Evolutionary conservation across 2,329 filamentous ascomycete species (phyloP), one percentile per base, ranked within the genome.

Genomic region (Scedosporium minutisporum): DNA sequence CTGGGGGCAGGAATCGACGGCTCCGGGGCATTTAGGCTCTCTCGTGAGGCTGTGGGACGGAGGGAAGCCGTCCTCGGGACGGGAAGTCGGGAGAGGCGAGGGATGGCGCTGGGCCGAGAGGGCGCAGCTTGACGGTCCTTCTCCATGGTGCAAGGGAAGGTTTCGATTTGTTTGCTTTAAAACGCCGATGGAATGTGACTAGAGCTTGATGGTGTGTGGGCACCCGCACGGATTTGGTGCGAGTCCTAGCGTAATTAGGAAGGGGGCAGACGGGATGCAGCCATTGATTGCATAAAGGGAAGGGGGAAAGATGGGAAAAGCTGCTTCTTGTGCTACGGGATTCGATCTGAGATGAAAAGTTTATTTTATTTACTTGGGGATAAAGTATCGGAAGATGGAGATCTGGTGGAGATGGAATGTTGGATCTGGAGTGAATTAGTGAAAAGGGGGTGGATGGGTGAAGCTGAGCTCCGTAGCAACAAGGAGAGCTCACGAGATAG

Each of bases 21-120:
- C 29, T 75, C 73, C 21, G 68, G 68, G 51, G 62, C 66, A 5
- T 65, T 62, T 6, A 66, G 60, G 61, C 61, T 67, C 42, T 68
- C 66, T 14, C 65, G 61, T 16, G 69, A 71, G 0, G 67, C 59
- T 6, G 66, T 64, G 9, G 65, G 59, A 2, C 68, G 68, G 21
- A 69, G 33, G 9, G 33, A 38, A 4, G 33, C 57, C 3, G 68
- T 66, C 12, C 41, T 61, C 9, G 57, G 29, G 38, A 74, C 62
- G 21, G 75, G 75, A 12, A 78, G 71, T 63, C 75, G 74, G 33
- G 76, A 78, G 25, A 72, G 62, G 33, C 76, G 74, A 21, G 74
- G 73, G 46, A 74, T 74, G 62, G 69, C 71, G 65, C 71, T 74
- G 48, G 67, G 66, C 65, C 74, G 73, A 6, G 61, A 33, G 18